Conservation (phyloP, 1,284 basidiomycete genomes). For the Fistulina hepatica region DNA sequence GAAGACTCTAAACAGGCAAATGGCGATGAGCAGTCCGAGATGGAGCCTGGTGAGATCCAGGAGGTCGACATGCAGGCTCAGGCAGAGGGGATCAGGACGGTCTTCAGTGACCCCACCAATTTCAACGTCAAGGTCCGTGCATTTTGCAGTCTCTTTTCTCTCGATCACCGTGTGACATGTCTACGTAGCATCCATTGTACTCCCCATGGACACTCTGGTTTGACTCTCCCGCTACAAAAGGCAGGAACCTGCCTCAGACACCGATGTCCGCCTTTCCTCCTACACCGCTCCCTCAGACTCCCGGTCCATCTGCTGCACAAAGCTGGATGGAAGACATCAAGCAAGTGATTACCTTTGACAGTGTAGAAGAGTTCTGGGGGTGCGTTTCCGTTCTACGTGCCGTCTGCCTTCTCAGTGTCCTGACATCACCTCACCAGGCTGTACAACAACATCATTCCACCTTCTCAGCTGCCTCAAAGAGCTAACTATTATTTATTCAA, state of each 20-base stretch:
- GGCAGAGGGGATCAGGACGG: conserved; percentile 77
- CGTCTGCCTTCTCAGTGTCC: neutral
- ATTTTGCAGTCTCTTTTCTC: neutral
- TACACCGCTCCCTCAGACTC: conserved; percentile 58
- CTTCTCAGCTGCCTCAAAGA: conserved; percentile 88
- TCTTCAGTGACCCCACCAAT: conserved; percentile 79
- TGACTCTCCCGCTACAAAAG: conserved; percentile 85
- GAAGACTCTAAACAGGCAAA: conserved; percentile 20
- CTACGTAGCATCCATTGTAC: conserved; percentile 73
- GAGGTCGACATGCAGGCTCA: conserved; percentile 73
- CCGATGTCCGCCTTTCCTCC: conserved; percentile 69
- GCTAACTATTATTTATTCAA: conserved; percentile 99
- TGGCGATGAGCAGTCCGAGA: conserved; percentile 23
- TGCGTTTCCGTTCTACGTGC: conserved; percentile 26
- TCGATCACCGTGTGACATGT: conserved; percentile 10
- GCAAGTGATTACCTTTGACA: conserved; percentile 86
- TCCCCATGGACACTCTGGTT: conserved; percentile 97
- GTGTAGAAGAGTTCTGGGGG: conserved; percentile 98
- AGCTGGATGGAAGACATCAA: conserved; percentile 98
- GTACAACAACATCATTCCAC: conserved; percentile 97
- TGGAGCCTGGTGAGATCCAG: conserved; percentile 66
- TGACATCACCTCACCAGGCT: conserved; percentile 36
- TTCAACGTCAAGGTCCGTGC: conserved; percentile 81
- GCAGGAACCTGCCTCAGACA: conserved; percentile 78
- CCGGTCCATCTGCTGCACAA: conserved; percentile 56